phyloP scores from a whole-genome alignment of 2,329 filamentous ascomycete species.

The Phyllosticta citribraziliensis region DNA sequence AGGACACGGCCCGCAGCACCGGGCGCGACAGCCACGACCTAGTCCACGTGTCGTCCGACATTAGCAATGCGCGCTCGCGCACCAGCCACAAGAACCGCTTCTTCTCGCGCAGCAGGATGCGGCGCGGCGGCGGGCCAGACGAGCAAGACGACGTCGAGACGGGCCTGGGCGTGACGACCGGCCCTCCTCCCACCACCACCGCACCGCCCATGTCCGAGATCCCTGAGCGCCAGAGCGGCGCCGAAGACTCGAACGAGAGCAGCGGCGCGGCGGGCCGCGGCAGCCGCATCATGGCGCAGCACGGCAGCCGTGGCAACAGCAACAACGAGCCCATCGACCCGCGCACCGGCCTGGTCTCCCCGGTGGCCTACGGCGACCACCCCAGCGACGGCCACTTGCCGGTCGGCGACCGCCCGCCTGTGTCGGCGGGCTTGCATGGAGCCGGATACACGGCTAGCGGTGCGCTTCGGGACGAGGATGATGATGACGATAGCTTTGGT shows the following conservation, averaged over 20 bases:
- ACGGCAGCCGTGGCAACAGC: background rate
- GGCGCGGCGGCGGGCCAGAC: slow-evolving; percentile 1
- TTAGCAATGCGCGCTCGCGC: slow-evolving; percentile 23
- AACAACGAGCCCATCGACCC: background rate
- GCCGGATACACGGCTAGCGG: background rate
- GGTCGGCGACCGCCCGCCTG: slow-evolving; percentile 5
- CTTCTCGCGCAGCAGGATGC: slow-evolving; percentile 39
- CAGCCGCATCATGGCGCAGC: background rate
- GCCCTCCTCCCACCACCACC: slow-evolving; percentile 7
- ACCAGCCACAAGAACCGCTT: slow-evolving; percentile 51
- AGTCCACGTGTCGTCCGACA: slow-evolving; percentile 27
- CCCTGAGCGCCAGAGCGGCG: background rate
- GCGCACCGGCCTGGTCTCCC: background rate
- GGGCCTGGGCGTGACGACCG: slow-evolving; percentile 26
- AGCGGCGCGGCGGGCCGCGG: background rate
- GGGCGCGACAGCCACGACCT: slow-evolving; percentile 20
- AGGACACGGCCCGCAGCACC: slow-evolving; percentile 25
- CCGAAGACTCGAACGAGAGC: background rate
- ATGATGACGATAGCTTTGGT: background rate
- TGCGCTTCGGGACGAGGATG: background rate
- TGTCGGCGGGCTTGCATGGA: background rate
- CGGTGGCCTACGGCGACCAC: background rate
- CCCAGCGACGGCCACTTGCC: slow-evolving; percentile 9
- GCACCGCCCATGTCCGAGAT: background rate
- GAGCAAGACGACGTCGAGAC: slow-evolving; percentile 36